phyloP scores from a whole-genome alignment of 345 rosid species.

The Leavenworthia alabamica region DNA sequence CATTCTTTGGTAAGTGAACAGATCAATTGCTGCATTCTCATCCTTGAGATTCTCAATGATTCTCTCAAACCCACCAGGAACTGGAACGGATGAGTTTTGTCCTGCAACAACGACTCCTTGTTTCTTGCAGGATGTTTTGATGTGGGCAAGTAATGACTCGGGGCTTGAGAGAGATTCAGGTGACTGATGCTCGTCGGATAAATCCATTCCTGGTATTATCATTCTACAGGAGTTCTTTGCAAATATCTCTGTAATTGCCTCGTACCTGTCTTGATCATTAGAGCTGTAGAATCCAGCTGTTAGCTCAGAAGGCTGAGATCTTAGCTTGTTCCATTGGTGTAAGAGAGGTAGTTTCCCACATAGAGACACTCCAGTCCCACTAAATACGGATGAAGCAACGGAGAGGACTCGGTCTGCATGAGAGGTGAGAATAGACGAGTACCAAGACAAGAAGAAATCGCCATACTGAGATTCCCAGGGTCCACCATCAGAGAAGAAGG shows the following conservation, averaged over 20 bases:
- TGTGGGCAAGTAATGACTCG: slow-evolving; percentile 48
- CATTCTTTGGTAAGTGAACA: slow-evolving; percentile 88
- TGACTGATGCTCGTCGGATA: slow-evolving; percentile 53
- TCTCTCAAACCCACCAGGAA: slow-evolving; percentile 53
- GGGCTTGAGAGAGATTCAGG: slow-evolving; percentile 54
- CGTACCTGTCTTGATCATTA: slow-evolving; percentile 54
- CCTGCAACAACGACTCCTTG: slow-evolving; percentile 63
- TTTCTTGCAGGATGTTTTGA: slow-evolving; percentile 53
- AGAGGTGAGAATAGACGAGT: slow-evolving; percentile 54
- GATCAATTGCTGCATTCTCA: slow-evolving; percentile 35
- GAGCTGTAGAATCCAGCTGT: slow-evolving; percentile 78
- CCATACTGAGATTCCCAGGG: slow-evolving; percentile 88
- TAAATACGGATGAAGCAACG: slow-evolving; percentile 50
- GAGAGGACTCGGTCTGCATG: slow-evolving; percentile 72
- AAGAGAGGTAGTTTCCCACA: slow-evolving; percentile 65
- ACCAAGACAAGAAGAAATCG: slow-evolving; percentile 86
- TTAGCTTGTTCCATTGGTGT: slow-evolving; percentile 67
- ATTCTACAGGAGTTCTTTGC: slow-evolving; percentile 72
- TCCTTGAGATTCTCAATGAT: slow-evolving; percentile 48
- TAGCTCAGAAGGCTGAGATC: slow-evolving; percentile 64
- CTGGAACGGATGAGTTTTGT: slow-evolving; percentile 47
- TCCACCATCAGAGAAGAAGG: slow-evolving; percentile 74
- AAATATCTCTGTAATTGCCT: slow-evolving; percentile 50
- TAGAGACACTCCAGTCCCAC: slow-evolving; percentile 31
- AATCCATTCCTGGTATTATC: slow-evolving; percentile 83